These are phyloP conservation scores for Canavalia gladiata DNA, from an alignment of 306 rosid genomes.

Conservation along the genomic window DNA sequence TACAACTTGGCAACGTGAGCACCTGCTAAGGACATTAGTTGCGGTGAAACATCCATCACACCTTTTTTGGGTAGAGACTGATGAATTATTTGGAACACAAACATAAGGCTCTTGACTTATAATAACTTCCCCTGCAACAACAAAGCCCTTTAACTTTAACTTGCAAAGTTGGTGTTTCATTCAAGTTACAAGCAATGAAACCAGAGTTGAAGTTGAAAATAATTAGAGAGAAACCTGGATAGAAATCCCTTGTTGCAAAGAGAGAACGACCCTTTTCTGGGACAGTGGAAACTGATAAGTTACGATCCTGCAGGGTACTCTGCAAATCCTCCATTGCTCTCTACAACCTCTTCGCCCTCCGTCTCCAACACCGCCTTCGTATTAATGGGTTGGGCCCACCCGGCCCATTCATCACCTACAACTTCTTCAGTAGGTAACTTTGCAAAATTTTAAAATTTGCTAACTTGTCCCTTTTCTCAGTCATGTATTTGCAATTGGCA, in stretches of 20 bases:
- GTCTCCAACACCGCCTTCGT: neutral
- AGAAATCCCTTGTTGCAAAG: conserved; percentile 63
- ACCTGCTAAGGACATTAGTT: conserved; percentile 65
- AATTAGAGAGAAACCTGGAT: conserved; percentile 61
- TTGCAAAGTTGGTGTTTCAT: neutral
- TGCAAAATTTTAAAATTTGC: neutral
- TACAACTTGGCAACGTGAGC: conserved; percentile 73
- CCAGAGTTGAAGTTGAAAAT: neutral
- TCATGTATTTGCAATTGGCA: neutral
- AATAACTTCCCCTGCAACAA: conserved; percentile 76
- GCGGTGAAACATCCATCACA: conserved; percentile 76
- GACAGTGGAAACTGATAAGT: conserved; percentile 60
- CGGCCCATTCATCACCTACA: neutral
- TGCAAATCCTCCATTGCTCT: conserved; percentile 75
- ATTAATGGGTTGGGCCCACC: neutral
- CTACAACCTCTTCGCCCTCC: neutral
- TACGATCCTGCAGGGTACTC: conserved; percentile 48
- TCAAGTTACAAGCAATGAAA: conserved; percentile 7
- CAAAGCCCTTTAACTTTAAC: conserved; percentile 9
- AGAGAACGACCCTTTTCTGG: conserved; percentile 83
- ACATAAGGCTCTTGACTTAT: conserved; percentile 79
- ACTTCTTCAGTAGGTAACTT: neutral
- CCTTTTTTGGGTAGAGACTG: conserved; percentile 43
- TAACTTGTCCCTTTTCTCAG: neutral
- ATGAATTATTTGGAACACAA: conserved; percentile 72